phyloP scores from a whole-genome alignment of 208 protist species.

The Trypanosoma vivax region DNA sequence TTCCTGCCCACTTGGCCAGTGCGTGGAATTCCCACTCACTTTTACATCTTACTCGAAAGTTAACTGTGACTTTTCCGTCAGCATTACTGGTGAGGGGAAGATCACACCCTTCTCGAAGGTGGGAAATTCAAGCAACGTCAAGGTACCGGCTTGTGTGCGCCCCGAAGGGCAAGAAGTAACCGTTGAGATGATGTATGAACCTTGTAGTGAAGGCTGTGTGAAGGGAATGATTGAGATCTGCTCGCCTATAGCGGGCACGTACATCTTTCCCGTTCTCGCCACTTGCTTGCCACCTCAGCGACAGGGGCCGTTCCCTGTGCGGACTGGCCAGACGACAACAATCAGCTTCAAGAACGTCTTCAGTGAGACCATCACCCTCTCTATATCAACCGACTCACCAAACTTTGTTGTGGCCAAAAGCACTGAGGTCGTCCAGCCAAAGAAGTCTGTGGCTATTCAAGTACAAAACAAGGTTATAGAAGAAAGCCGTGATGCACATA shows the following conservation, averaged over 20 bases:
- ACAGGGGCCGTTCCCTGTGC: constrained; percentile 89
- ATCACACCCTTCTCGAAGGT: constrained; percentile 44
- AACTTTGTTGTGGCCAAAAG: constrained; percentile 77
- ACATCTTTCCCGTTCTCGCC: constrained; percentile 87
- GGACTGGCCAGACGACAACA: constrained; percentile 36
- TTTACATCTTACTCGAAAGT: constrained; percentile 65
- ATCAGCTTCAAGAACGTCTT: constrained; percentile 95
- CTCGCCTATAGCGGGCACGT: constrained; percentile 84
- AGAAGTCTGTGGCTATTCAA: constrained; percentile 68
- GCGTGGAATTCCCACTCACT: constrained; percentile 45
- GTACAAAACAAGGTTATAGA: constrained; percentile 73
- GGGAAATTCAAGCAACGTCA: constrained; percentile 26
- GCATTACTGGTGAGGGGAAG: constrained; percentile 28
- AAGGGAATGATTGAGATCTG: constrained; percentile 78
- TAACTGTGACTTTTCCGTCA: constrained; percentile 83
- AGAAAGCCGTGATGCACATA: constrained; percentile 5
- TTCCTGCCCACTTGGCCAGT: constrained; percentile 82
- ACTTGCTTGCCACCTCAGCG: constrained; percentile 84
- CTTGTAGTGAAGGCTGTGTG: constrained; percentile 67
- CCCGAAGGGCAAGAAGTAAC: constrained; percentile 84
- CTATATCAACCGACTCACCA: constrained; percentile 71
- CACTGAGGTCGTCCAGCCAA: constrained; percentile 74
- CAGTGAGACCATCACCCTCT: constrained; percentile 67
- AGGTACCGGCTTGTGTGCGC: constrained; percentile 22
- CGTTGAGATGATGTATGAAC: constrained; percentile 92